A percentile compares a stretch with the other conserved stretches of the same genome.
phyloP scores from a whole-genome alignment of 2,329 filamentous ascomycete genomes.

The Ophiobolus disseminans region DNA sequence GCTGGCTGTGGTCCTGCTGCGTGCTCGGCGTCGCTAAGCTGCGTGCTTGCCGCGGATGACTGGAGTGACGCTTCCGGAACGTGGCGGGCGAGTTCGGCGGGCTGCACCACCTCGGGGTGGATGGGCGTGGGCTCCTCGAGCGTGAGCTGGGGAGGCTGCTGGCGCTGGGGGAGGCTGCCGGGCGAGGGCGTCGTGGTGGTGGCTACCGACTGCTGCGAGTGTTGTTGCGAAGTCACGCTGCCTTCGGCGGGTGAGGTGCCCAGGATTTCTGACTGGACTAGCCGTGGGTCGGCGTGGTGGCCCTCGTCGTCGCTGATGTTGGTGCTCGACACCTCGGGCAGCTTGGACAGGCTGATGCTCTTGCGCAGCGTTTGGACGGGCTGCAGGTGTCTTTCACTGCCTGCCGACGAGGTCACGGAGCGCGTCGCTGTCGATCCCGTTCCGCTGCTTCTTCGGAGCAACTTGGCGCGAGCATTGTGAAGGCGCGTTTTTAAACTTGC shows the following conservation, averaged over 20 bases:
- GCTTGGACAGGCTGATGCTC: constrained; percentile 41
- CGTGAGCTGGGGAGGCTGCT: constrained; percentile 29
- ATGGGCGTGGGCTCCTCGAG: constrained; percentile 47
- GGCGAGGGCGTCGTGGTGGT: constrained; percentile 1
- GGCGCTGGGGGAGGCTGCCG: constrained; percentile 12
- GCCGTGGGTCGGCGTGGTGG: constrained; percentile 16
- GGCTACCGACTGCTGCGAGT: not conserved
- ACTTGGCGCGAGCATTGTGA: constrained; percentile 37
- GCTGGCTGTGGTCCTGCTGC: too few relatives aligned
- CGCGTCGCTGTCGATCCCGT: constrained; percentile 32
- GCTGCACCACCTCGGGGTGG: constrained; percentile 20
- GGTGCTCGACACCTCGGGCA: constrained; percentile 28
- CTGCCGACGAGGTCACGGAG: constrained; percentile 33
- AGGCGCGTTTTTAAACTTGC: constrained; percentile 45
- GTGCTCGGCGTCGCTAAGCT: not conserved
- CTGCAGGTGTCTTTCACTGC: constrained; percentile 29
- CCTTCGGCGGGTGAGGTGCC: constrained; percentile 22
- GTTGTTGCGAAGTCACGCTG: constrained; percentile 15
- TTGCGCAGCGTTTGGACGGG: constrained; percentile 30
- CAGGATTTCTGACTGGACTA: constrained; percentile 38
- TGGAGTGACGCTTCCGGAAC: constrained; percentile 17
- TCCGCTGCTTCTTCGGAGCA: constrained; percentile 38
- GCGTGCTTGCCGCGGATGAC: constrained; percentile 38
- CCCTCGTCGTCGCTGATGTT: constrained; percentile 15
- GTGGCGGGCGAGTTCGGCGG: constrained; percentile 17